phyloP scores from a whole-genome alignment of 768 basidiomycete species.

The Dendrothele bispora region DNA sequence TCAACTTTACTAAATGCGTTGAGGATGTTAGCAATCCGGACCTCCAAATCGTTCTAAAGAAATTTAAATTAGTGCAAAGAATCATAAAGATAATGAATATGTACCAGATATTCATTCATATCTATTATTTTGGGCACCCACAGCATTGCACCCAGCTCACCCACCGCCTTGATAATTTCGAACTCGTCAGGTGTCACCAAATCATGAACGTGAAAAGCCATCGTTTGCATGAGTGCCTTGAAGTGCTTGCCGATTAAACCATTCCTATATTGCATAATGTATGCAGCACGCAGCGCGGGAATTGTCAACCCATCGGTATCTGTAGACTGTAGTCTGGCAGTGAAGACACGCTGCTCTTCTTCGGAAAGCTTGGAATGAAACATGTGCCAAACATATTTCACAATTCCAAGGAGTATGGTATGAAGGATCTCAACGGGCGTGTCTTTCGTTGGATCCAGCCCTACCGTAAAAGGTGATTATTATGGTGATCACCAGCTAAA shows the following conservation, averaged over 20 bases:
- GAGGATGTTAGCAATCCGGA: constrained; percentile 16
- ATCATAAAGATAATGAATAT: background rate
- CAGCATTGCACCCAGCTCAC: constrained; percentile 32
- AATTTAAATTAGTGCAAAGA: background rate
- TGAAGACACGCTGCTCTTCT: constrained; percentile 23
- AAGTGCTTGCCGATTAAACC: constrained; percentile 41
- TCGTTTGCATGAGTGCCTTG: constrained; percentile 36
- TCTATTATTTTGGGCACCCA: constrained; percentile 41
- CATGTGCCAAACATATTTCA: too few species aligned
- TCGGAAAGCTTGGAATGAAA: constrained; percentile 29
- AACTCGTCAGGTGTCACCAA: constrained; percentile 24
- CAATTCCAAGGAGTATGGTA: too few species aligned
- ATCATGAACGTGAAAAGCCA: constrained; percentile 36
- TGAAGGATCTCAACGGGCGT: constrained; percentile 44
- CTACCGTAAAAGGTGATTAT: too few species aligned
- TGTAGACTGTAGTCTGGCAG: constrained; percentile 30
- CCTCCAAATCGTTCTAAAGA: constrained; percentile 11
- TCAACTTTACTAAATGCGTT: constrained; percentile 21
- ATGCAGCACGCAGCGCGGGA: constrained; percentile 33
- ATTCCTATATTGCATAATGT: constrained; percentile 44
- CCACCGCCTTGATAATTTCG: constrained; percentile 28
- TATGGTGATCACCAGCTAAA: constrained; percentile 20
- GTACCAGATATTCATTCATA: constrained; percentile 30
- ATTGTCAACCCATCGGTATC: constrained; percentile 26
- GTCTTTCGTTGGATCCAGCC: constrained; percentile 19